These are phyloP conservation scores for Phytophthora macrochlamydospora DNA, from an alignment of 352 stramenopile genomes.

Conservation along the genomic window DNA sequence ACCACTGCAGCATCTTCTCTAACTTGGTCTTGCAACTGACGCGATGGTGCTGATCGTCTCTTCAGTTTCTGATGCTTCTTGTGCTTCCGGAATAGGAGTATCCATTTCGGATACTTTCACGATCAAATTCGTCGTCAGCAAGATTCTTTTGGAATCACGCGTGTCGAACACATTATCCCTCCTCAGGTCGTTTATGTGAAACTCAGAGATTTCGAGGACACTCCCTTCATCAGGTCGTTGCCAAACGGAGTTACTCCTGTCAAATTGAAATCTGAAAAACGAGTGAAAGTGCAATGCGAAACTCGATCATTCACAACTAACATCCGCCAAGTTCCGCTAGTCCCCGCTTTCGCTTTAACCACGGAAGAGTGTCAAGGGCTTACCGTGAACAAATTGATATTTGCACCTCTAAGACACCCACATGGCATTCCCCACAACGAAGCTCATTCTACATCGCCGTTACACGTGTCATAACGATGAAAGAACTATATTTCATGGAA, in stretches of 20 bases:
- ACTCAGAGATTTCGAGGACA: background rate
- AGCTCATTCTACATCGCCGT: constrained; percentile 3
- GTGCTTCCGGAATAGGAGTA: too few relatives aligned
- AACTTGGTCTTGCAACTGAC: too few relatives aligned
- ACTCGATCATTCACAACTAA: background rate
- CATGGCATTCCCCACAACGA: background rate
- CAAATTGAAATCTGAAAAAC: background rate
- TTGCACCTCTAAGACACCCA: background rate
- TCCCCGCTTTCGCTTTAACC: background rate
- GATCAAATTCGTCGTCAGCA: background rate
- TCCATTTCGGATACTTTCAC: too few relatives aligned
- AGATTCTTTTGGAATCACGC: background rate
- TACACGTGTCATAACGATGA: background rate
- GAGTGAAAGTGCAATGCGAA: background rate
- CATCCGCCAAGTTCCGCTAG: background rate
- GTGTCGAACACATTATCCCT: background rate
- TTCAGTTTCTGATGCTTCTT: too few relatives aligned
- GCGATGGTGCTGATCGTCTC: too few relatives aligned
- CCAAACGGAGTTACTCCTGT: background rate
- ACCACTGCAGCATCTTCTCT: too few relatives aligned
- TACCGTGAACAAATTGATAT: background rate
- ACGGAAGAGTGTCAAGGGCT: background rate
- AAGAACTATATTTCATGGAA: constrained; percentile 3
- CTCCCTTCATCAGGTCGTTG: background rate
- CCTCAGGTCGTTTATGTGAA: background rate